Base-by-base conservation (phyloP, 2,329 filamentous ascomycete genomes). In the Aspergillus oerlinghausenensis region DNA sequence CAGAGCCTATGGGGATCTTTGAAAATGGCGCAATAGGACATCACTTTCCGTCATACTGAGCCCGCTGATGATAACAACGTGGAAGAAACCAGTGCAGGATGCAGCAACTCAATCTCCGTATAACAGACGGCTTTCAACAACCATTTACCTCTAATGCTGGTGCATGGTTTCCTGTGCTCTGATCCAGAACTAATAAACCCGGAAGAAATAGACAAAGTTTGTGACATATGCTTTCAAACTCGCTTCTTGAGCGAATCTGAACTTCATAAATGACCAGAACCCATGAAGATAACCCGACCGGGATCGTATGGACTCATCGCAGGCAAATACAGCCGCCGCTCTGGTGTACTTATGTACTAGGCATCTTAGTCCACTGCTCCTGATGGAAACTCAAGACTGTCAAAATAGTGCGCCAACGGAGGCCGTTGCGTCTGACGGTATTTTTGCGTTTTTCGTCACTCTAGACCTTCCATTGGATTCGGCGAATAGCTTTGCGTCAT, bases 261-360 rank as follows among this genome's bases (percentile, higher is more conserved):
- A 87, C 84, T 0, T 92, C 92, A 63, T 84, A 92, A 38, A 92
- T 84, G 0, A 92, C 82, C 50, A 96, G 71, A 1, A 91, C 85
- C 89, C 90, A 96, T 0, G 11, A 14, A 35, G 4, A 14, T 35
- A 35, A 5, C 10, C 29, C 29, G 11, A 14, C 11, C 10, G 29
- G 11, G 10, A 29, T 29, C 11, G 10, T 14, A 14, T 4, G 4
- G 14, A 17, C 32, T 17, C 32, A 5, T 17, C 4, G 11, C 32
- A 35, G 11, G 32, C 32, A 14, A 35, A 35, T 6, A 5, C 4
- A 35, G 29, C 29, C 29, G 4, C 5, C 29, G 29, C 29, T 35
- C 11, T 1, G 4, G 29, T 14, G 29, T 35, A n/a, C n/a, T n/a
- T n/a, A 23, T 23, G 21, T 23, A 35, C 29, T 35, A 5, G 10